A percentile compares a stretch with the other conserved stretches of the same genome.
phyloP scores from a whole-genome alignment of 306 rosid species.

The Vigna nakashimae region DNA sequence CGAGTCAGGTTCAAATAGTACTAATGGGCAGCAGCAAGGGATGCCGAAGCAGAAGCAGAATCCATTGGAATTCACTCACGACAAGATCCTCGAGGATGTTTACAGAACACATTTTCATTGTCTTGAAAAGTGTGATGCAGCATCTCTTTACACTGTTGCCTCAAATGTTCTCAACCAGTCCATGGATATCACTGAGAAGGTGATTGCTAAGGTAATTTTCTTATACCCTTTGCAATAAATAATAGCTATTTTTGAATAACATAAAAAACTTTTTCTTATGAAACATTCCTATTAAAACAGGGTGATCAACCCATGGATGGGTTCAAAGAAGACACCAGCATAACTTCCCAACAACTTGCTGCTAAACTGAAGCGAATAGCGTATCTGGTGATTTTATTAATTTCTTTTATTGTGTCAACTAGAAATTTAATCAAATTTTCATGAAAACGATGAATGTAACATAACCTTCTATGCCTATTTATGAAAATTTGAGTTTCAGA shows the following conservation, averaged over 20 bases:
- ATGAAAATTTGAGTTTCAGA: too few species aligned
- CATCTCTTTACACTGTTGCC: conserved; percentile 42
- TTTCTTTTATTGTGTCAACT: neutral
- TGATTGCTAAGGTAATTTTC: conserved; percentile 20
- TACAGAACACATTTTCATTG: conserved; percentile 44
- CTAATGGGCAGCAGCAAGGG: conserved; percentile 21
- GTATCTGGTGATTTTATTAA: conserved; percentile 31
- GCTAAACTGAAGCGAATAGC: conserved; percentile 42
- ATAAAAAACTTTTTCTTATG: too few species aligned
- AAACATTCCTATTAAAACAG: neutral
- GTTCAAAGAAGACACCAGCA: conserved; percentile 13
- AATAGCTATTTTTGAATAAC: neutral
- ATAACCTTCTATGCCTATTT: too few species aligned
- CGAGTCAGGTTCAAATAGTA: neutral
- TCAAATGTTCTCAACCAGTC: conserved; percentile 38
- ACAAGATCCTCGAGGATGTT: conserved; percentile 35
- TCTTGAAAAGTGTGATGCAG: conserved; percentile 40
- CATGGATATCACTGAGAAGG: neutral
- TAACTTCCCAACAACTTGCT: conserved; percentile 25
- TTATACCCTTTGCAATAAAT: neutral
- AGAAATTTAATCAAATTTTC: neutral
- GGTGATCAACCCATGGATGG: neutral
- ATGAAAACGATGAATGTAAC: neutral
- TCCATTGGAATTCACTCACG: conserved; percentile 38
- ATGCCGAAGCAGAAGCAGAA: conserved; percentile 1